Base-by-base conservation (phyloP, 768 basidiomycete genomes). In the Serendipita vermifera region DNA sequence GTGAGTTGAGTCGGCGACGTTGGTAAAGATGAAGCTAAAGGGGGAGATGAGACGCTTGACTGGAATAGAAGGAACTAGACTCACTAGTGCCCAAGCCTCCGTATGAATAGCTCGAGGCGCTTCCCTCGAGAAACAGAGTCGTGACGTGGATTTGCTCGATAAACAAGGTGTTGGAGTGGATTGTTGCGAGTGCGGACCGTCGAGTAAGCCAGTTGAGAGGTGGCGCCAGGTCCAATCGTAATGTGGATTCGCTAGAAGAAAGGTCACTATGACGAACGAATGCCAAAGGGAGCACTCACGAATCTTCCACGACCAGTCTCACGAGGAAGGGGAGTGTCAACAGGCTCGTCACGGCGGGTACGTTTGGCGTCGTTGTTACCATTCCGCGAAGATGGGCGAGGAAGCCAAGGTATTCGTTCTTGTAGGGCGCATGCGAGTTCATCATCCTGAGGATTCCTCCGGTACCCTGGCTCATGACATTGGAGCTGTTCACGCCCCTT, bases 181-280 rank as follows among this genome's bases (percentile, higher is more conserved):
- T 87, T 3, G 94, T 93, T 24, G 80, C 70, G 3, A 83, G 75
- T 22, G 98, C 85, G 3, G 82, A 82, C 27, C 91, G 81, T 26
- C 92, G 78, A 14, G 86, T 85, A n/a, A 98, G 75, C 87, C 89
- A 98, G 64, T 88, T 92, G 32, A 99, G 72, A 11, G 91, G 87
- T 0, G 93, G 89, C 0, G 96, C 92, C 15, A 87, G 72, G 65
- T 98, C 96, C 15, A 99, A 77, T 6, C 96, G 83, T 29, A 96
- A 73, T 0, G 92, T 89, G 0, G 94, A 88, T 62, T 99, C 94
- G 20, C 92, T 90, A 43, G 66, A 3, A 14, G 26, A 29, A n/a
- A 33, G 33, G 33, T 56, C 55, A 58, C 27, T 27, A 5, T 65
- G 15, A 41, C 9, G 46, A 51, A 20, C n/a, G 9, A 15, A 5